Base-by-base conservation (phyloP, 1,139 yeast species). In the Kluyveromyces sp. region DNA sequence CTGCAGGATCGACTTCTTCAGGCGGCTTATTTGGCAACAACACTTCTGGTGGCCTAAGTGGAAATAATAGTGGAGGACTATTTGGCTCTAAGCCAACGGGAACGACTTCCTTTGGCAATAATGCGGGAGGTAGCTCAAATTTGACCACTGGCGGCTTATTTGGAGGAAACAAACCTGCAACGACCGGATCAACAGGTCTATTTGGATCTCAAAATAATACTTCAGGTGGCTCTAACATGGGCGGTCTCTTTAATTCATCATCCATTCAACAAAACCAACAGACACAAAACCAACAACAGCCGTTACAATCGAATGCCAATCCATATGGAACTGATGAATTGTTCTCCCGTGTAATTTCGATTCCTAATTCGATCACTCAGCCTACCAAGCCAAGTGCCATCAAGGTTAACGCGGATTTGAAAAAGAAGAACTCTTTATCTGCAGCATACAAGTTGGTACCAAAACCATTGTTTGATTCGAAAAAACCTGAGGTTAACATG, bases 321-420 rank as follows among this genome's bases (percentile, higher is more conserved):
- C 92, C 94, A 38, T 84, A 82, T 61, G 90, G 92, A 2, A 73
- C 73, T 52, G 82, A 81, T 60, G 87, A 87, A 4, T 68, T 81
- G 45, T 83, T 78, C 66, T 71, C 72, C 31, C 61, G 60, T 39
- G 56, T 58, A 21, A 51, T 53, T 7, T 34, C 43, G 34, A 49
- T 58, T 33, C 60, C 64, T 6, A 54, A 50, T 37, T 52, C 76
- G 2, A 61, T 74, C 28, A 75, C 74, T 7, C 86, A 89, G 36
- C 63, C 78, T 30, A 79, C 80, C 2, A 75, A 77, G 31, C 76
- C 81, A 8, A 54, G 57, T 31, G 50, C 55, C 27, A 56, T 59
- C 4, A 61, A 55, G 36, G 65, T 79, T 7, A 63, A 71, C 29
- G 64, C 71, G 3, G 71, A 75, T 40, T 69, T 70, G 43, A 80